phyloP scores from a whole-genome alignment of 352 stramenopile genomes.

The Pythium aquatile region DNA sequence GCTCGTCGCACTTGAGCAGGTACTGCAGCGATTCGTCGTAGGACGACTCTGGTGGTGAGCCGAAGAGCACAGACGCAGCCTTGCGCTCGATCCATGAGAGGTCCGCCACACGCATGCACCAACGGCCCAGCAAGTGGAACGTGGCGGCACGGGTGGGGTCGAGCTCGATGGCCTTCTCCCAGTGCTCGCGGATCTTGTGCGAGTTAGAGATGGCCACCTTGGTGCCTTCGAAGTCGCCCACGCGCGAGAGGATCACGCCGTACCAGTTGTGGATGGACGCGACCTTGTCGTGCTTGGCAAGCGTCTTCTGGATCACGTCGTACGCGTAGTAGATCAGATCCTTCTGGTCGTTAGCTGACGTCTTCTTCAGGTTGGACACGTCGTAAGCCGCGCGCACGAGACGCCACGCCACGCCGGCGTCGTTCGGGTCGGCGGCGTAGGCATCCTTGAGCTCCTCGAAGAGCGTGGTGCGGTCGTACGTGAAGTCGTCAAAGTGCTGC shows the following conservation, averaged over 20 bases:
- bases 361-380: slow-evolving; percentile 33
- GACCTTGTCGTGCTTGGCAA: slow-evolving; percentile 42
- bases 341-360: slow-evolving; percentile 33
- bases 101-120: slow-evolving; percentile 82
- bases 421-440: slow-evolving; percentile 32
- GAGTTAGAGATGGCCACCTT: slow-evolving; percentile 85
- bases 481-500: slow-evolving; percentile 75
- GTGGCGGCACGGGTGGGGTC: slow-evolving; percentile 72
- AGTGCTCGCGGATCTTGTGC: slow-evolving; percentile 78
- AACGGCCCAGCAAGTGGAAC: slow-evolving; percentile 78
- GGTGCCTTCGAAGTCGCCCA: slow-evolving; percentile 86
- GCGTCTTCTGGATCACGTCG: slow-evolving; percentile 49
- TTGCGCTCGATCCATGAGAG: slow-evolving; percentile 87
- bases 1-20: slow-evolving; percentile 72
- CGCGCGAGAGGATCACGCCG: slow-evolving; percentile 80
- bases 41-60: slow-evolving; percentile 70
- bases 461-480: slow-evolving; percentile 64
- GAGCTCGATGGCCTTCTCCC: slow-evolving; percentile 71
- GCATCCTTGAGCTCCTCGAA: slow-evolving; percentile 57
- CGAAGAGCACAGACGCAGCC: slow-evolving; percentile 78
- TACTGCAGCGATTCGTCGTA: slow-evolving; percentile 81
- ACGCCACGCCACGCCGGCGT: slow-evolving; percentile 37
- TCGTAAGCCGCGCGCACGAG: slow-evolving; percentile 37
- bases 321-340: slow-evolving; percentile 51
- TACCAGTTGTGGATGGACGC: slow-evolving; percentile 83